phyloP scores from a whole-genome alignment of 75 land plant genomes.

The Selaginella moellendorffii region DNA sequence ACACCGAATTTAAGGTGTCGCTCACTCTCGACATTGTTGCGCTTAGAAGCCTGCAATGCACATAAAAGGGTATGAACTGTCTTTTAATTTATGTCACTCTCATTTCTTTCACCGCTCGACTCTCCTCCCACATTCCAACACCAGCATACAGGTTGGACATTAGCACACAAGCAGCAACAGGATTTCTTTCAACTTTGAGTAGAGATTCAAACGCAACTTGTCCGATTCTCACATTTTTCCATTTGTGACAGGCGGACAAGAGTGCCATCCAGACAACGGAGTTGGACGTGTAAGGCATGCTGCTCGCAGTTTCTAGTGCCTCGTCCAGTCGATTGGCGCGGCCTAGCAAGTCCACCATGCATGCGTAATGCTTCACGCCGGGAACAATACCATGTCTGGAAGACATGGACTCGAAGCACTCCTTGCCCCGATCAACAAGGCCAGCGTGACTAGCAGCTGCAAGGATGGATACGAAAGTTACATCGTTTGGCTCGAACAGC shows the following conservation, averaged over 20 bases:
- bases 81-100: no score
- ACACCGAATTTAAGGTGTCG: neutral
- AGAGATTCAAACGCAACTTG: no score
- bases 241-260: slow-evolving; percentile 18
- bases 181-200: neutral
- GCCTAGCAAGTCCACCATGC: slow-evolving; percentile 24
- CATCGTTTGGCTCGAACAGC: neutral
- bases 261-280: slow-evolving; percentile 18
- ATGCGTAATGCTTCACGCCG: slow-evolving; percentile 20
- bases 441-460: slow-evolving; percentile 20
- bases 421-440: slow-evolving; percentile 7
- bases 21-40: neutral
- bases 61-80: no score
- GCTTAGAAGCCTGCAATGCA: no score
- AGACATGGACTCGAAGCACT: slow-evolving; percentile 14
- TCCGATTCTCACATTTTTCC: slow-evolving; percentile 13
- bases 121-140: no score
- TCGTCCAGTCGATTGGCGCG: slow-evolving; percentile 17
- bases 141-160: neutral
- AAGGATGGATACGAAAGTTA: neutral
- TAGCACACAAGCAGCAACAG: neutral
- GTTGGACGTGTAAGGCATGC: slow-evolving; percentile 18
- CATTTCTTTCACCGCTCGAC: no score
- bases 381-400: slow-evolving; percentile 8
- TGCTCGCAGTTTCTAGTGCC: slow-evolving; percentile 9